Base-by-base conservation (phyloP, 2,329 filamentous ascomycete genomes). In the Diaporthe eres region DNA sequence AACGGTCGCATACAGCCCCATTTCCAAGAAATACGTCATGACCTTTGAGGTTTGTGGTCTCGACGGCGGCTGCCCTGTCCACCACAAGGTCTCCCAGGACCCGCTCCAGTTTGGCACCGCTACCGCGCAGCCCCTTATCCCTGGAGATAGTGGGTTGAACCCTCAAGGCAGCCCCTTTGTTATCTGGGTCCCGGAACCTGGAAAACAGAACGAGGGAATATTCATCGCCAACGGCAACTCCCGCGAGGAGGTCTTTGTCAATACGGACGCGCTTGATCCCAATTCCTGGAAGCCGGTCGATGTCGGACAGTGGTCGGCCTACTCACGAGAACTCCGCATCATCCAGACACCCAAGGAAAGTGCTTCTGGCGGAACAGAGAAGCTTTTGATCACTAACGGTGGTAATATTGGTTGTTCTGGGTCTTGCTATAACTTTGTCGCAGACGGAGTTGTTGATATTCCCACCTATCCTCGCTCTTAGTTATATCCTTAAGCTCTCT, bases 21-120 rank as follows among this genome's bases (percentile, higher is more conserved):
- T 89, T 77, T 90, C 88, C 72, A 83, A 90, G 79, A 9, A 49
- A 65, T 93, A 88, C 82, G 90, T 94, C 80, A 90, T 91, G 84
- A 87, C 88, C 2, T 93, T 93, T 81, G 92, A 94, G 81, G 90
- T 7, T n/a, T 65, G 61, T 47, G 61, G 61, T 4, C 42, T 65
- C 3, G 6, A 34, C 10, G 61, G 61, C 10, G 61, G 61, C 61
- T 65, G 61, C 10, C 61, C 61, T 22, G 61, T 65, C 25, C 61
- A 31, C 61, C 28, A 65, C 61, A 65, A 65, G 61, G 61, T 65
- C 8, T 34, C 61, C 9, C 25, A 47, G 9, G 61, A 65, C 42
- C 61, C 61, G 0, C 61, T 65, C 19, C 15, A 34, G 12, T 65
- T 65, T 47, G 42, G 17, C 25, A 42, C 42, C 10, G 61, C 42